Percentiles rank a stretch among this genome's conserved stretches.
These are phyloP conservation scores for Diaporthe capsici DNA, from an alignment of 2,329 filamentous ascomycete genomes.

Conservation along the genomic window DNA sequence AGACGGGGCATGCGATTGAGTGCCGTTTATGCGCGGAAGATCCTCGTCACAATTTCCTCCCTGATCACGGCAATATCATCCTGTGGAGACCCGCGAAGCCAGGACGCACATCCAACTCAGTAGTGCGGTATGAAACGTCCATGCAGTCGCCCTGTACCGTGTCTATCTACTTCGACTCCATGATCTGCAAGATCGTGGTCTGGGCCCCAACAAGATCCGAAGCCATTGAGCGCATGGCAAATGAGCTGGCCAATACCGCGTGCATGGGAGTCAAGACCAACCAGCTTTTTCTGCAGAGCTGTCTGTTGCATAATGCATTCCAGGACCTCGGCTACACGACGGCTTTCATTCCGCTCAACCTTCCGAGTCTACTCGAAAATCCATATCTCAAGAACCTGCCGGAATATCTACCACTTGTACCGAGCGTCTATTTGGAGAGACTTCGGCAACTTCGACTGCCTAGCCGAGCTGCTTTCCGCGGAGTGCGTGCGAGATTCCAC, in stretches of 20 bases:
- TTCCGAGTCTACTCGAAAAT: neutral
- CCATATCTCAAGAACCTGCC: neutral
- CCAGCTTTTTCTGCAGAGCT: constrained; percentile 9
- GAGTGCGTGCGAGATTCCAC: constrained; percentile 9
- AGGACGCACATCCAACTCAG: neutral
- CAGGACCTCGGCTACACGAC: neutral
- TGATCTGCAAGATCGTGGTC: constrained; percentile 15
- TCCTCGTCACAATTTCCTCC: constrained; percentile 71
- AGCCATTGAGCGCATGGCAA: neutral
- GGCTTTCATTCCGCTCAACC: neutral
- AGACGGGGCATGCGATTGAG: constrained; percentile 74
- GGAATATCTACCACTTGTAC: neutral
- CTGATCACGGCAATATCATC: neutral
- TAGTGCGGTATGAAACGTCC: constrained; percentile 1
- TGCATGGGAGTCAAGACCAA: constrained; percentile 16
- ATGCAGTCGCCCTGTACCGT: neutral
- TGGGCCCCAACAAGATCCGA: constrained; percentile 7
- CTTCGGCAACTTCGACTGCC: neutral
- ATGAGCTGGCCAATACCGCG: neutral
- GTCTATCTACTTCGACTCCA: constrained; percentile 4
- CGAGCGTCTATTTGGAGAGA: neutral
- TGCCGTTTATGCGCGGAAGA: constrained; percentile 82
- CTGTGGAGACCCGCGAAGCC: neutral
- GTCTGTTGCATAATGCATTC: neutral
- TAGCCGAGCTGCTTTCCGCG: neutral